A percentile compares a stretch with the other conserved stretches of the same genome.
Conservation (phyloP, 176 grass and related monocot species). For the Pharus latifolius region DNA sequence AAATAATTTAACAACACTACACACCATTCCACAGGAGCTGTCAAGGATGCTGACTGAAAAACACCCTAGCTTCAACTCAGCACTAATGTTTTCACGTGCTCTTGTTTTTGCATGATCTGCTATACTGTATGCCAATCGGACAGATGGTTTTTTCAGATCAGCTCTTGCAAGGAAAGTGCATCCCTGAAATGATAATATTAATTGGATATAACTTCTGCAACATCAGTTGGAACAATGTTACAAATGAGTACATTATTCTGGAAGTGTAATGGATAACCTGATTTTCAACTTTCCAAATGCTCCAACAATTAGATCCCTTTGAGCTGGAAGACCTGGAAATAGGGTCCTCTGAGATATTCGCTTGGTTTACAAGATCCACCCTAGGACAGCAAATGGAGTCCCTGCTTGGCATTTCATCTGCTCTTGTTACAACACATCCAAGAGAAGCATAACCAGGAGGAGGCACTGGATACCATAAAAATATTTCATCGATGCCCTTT, state of each 20-base stretch:
- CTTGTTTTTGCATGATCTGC: slow-evolving; percentile 79
- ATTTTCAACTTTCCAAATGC: slow-evolving; percentile 98
- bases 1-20: slow-evolving; percentile 18
- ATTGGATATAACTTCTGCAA: not conserved
- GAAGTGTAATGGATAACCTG: slow-evolving; percentile 38
- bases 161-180: slow-evolving; percentile 84
- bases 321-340: slow-evolving; percentile 71
- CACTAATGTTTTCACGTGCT: slow-evolving; percentile 72
- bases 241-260: not conserved
- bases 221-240: not conserved
- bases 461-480: slow-evolving; percentile 89
- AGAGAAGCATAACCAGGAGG: slow-evolving; percentile 89
- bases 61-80: slow-evolving; percentile 78
- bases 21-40: slow-evolving; percentile 78
- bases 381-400: slow-evolving; percentile 83
- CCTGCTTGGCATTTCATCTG: slow-evolving; percentile 71
- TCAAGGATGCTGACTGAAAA: slow-evolving; percentile 83
- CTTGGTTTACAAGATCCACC: slow-evolving; percentile 64
- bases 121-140: slow-evolving; percentile 71
- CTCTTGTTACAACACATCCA: slow-evolving; percentile 84
- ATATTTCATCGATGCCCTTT: slow-evolving; percentile 73
- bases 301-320: slow-evolving; percentile 84
- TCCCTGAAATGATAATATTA: slow-evolving; percentile 44
- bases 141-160: slow-evolving; percentile 85
- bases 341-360: slow-evolving; percentile 67